Evolutionary conservation across 345 rosid genomes (phyloP), one percentile per base, ranked within the genome.

Genomic region (Atalantia buxifolia): DNA sequence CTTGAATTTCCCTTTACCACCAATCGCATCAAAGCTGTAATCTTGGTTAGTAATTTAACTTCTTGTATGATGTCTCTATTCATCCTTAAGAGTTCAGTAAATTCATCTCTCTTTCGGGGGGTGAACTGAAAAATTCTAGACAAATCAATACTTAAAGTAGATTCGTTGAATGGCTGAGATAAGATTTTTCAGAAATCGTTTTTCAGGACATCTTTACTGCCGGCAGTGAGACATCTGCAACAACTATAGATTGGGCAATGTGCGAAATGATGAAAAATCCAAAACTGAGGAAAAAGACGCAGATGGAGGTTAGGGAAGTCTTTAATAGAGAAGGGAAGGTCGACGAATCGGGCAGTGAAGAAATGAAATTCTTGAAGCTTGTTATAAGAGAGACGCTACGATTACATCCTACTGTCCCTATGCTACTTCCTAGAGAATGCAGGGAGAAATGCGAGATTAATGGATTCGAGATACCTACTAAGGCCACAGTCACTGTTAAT

Each of bases 151-250:
- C 6, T 55, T 21, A 55, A 22, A 21, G 24, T 21, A 21, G 62
- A 57, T 57, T 57, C n/a, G 25, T 22, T 21, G 62, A 57, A 57
- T 7, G 13, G 14, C 19, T 62, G 21, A 33, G 22, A 12, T 66
- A 19, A 66, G 12, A 35, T 30, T 14, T 64, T 36, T 31, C 21
- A 31, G 36, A 36, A 28, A 45, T 28, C 5, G 13, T 64, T 22
- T 40, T 35, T n/a, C 69, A 80, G 85, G 84, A 82, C 36, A 61
- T 83, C 18, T 85, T 85, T 55, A 55, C 19, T 50, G 82, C 62
- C 0, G 88, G 84, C 25, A 75, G 81, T 42, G 86, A 85, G 61
- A 81, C 86, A 45, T 59, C 84, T 5, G 68, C 86, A 18, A 76
- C 82, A 18, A 66, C 59, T 2, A 69, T 77, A 9, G 88, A 78